Conservation (phyloP, 1,139 yeast genomes). For the Debaryomycetaceae sp. region DNA sequence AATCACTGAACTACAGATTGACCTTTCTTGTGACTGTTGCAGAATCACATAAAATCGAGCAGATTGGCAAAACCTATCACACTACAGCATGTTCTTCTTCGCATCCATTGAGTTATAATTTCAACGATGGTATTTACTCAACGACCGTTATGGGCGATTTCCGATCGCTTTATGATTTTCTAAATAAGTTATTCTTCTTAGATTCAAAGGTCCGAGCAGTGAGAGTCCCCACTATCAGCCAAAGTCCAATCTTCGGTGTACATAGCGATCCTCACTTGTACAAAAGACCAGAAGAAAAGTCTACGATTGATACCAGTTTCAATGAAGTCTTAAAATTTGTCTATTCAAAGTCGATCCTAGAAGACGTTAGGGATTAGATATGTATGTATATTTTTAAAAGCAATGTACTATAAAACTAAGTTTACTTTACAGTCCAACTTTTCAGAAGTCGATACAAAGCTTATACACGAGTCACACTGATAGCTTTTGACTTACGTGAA, state of each 20-base stretch:
- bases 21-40: constrained; percentile 5
- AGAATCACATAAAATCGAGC: constrained; percentile 1
- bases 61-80: constrained; percentile 1
- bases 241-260: constrained; percentile 19
- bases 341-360: constrained; percentile 10
- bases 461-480: constrained; percentile 20
- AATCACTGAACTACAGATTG: constrained; percentile 25
- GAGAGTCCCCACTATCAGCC: constrained; percentile 13
- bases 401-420: neutral
- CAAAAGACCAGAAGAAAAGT: constrained; percentile 18
- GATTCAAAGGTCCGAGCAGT: constrained; percentile 4
- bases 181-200: constrained; percentile 8
- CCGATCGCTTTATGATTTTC: constrained; percentile 14
- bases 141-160: constrained; percentile 19
- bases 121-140: constrained; percentile 7
- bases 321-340: constrained; percentile 12
- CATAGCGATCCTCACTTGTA: constrained; percentile 25
- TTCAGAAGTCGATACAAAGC: constrained; percentile 1
- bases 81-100: constrained; percentile 9
- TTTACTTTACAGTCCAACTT: neutral
- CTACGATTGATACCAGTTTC: constrained; percentile 11
- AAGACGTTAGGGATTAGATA: constrained; percentile 2
- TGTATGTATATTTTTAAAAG: constrained; percentile 2
- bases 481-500: constrained; percentile 50
- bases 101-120: constrained; percentile 8